These are phyloP conservation scores for Urostyla sp. DNA, from an alignment of 73 alveolate species.

Conservation along the genomic window DNA sequence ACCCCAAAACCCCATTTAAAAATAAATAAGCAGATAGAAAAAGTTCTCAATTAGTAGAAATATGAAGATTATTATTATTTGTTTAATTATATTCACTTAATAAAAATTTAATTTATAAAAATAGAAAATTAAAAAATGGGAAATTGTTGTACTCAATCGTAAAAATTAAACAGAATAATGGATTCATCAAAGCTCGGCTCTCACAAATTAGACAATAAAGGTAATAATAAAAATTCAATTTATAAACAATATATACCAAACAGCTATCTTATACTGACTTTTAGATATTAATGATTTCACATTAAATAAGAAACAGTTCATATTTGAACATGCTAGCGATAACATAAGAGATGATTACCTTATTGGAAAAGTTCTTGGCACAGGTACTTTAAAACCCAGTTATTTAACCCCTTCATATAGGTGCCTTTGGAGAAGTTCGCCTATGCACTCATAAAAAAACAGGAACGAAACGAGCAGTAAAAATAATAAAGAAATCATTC, in stretches of 20 bases:
- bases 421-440: conserved; percentile 51
- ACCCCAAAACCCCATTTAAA: too few species aligned
- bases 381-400: too few species aligned
- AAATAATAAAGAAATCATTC: conserved; percentile 44
- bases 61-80: too few species aligned
- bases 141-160: too few species aligned
- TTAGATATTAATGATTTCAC: neutral
- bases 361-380: conserved; percentile 69
- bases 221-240: too few species aligned
- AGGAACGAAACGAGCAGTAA: conserved; percentile 57
- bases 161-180: neutral
- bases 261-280: neutral
- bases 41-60: too few species aligned
- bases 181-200: neutral
- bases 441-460: conserved; percentile 45
- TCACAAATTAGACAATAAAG: neutral
- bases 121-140: too few species aligned
- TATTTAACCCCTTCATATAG: neutral
- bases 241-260: neutral
- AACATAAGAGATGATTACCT: conserved; percentile 70
- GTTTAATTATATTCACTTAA: too few species aligned
- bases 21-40: too few species aligned
- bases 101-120: too few species aligned
- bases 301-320: conserved; percentile 42
- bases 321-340: conserved; percentile 52